Evolutionary conservation across 2,329 filamentous ascomycete genomes (phyloP), one percentile per base, ranked within the genome.

Genomic region (Colletotrichum kahawae): DNA sequence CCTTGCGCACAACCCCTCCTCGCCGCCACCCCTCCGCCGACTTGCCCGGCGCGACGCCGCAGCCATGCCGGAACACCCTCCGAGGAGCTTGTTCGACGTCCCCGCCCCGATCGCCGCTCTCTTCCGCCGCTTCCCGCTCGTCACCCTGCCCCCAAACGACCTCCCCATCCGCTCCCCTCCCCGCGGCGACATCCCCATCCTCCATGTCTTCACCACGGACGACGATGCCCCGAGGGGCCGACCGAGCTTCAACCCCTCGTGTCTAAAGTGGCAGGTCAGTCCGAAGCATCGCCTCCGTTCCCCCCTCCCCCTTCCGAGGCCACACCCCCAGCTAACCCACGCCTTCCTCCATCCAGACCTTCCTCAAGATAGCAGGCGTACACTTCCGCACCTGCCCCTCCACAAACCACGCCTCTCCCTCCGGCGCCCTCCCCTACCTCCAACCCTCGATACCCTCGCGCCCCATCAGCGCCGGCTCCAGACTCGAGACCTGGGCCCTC

Each of bases 221-320:
- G 85, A 89, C n/a, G 93, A 92, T 79, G 93, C 92, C 38, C 83
- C 84, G 71, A 81, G 82, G 51, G 92, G 92, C 6, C 85, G 87
- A 34, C 94, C 95, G 31, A 97, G 95, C 78, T 98, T 94, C 86
- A 98, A 98, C 82, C 97, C 97, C 13, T 92, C 93, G 74, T 99
- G 97, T 87, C 88, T 98, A 81, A 98, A 96, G 87, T 98, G 95
- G 95, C 97, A 98, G 94, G 95, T 96, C 80, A 78, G 91, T 83
- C 6, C 38, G 70, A n/a, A 64, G 4, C 10, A 36, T 36, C 21
- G 36, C 65, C 29, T 21, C 10, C 73, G 16, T 12, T n/a, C 36
- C 29, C 59, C 29, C 59, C 14, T 2, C 16, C 29, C 24, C 36
- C 18, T 51, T 38, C 51, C 29, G 29, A 33, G 3, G 43, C n/a